These are phyloP conservation scores for Dioscorea alata DNA, from an alignment of 106 monocot genomes.

Conservation along the genomic window DNA sequence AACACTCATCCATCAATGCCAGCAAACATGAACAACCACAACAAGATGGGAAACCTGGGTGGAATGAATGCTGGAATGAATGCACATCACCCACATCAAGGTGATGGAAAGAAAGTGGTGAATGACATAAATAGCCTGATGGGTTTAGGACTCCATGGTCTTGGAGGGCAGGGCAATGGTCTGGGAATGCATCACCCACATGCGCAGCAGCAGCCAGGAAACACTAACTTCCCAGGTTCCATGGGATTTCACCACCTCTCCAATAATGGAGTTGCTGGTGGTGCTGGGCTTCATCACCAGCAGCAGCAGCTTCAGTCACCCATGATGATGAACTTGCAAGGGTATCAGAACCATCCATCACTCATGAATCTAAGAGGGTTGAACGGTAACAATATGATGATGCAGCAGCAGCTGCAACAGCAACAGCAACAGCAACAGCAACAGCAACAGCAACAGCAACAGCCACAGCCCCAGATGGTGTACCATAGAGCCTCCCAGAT, in stretches of 20 bases:
- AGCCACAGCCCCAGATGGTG: constrained; percentile 69
- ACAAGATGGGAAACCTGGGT: constrained; percentile 25
- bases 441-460: constrained; percentile 4
- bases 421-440: constrained; percentile 27
- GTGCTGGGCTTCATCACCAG: constrained; percentile 4
- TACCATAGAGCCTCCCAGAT: constrained; percentile 64
- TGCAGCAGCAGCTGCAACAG: constrained; percentile 20
- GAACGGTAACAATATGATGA: constrained; percentile 29
- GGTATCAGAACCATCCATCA: constrained; percentile 26
- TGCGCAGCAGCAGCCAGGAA: constrained; percentile 5
- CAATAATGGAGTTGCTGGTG: neutral
- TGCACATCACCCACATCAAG: neutral
- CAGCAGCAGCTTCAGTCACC: constrained; percentile 14
- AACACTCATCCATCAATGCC: constrained; percentile 16
- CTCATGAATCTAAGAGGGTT: constrained; percentile 41
- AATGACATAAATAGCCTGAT: constrained; percentile 38
- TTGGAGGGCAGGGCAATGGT: constrained; percentile 12
- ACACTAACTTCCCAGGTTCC: neutral
- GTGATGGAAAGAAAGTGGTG: constrained; percentile 7
- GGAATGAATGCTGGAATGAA: neutral
- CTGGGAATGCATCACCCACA: neutral
- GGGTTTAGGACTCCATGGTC: constrained; percentile 18
- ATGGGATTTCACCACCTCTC: neutral
- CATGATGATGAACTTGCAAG: constrained; percentile 36
- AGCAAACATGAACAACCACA: constrained; percentile 11